Percentiles rank a stretch among this genome's conserved stretches.
Conservation (phyloP, 352 stramenopile genomes). For the Globisporangium takayamanum region DNA sequence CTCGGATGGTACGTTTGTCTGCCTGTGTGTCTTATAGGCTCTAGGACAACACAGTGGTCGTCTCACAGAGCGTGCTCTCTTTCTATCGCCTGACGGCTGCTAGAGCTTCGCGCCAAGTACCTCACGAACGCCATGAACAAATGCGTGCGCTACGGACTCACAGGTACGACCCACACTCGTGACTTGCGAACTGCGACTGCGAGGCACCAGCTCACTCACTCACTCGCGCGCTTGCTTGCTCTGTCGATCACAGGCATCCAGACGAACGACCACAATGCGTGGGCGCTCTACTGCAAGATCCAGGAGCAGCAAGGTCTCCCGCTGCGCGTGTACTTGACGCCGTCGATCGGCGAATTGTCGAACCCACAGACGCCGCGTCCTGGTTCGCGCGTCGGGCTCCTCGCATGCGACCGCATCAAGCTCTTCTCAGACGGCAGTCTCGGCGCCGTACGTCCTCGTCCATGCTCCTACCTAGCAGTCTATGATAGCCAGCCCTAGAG, state of each 20-base stretch:
- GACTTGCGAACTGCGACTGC: neutral
- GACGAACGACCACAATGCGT: conserved; percentile 81
- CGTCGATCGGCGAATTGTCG: conserved; percentile 55
- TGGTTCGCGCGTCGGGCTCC: conserved; percentile 35
- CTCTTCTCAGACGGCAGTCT: conserved; percentile 87
- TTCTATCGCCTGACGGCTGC: neutral
- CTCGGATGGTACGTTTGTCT: conserved; percentile 36
- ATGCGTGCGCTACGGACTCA: conserved; percentile 73
- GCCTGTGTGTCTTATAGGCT: neutral
- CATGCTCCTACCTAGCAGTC: neutral
- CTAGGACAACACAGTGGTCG: neutral
- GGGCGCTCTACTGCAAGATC: conserved; percentile 74
- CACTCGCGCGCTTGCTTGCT: neutral
- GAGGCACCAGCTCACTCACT: neutral
- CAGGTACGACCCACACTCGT: conserved; percentile 16
- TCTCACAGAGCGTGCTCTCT: neutral
- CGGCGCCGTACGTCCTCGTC: conserved; percentile 44
- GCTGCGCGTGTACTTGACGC: conserved; percentile 75
- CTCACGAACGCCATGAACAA: conserved; percentile 47
- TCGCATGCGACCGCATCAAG: conserved; percentile 85
- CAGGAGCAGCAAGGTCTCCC: conserved; percentile 47
- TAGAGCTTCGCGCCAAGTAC: conserved; percentile 61
- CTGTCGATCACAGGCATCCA: conserved; percentile 40
- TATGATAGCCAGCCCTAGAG: neutral
- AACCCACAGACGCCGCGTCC: conserved; percentile 32